A percentile compares a stretch with the other conserved stretches of the same genome.
phyloP scores from a whole-genome alignment of 164 flowering plant species.

The Piper longum region DNA sequence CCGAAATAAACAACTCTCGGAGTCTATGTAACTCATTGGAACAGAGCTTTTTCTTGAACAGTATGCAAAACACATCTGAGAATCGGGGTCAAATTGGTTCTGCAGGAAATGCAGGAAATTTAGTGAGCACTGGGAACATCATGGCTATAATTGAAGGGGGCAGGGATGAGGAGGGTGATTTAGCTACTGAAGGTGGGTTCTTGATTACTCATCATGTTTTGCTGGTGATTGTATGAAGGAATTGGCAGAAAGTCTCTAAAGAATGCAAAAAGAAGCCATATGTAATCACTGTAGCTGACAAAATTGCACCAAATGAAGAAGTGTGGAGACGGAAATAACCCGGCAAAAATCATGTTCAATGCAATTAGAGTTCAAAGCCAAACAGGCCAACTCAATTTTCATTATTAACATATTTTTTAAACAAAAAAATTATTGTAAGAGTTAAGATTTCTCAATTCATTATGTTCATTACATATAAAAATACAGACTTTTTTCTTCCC shows the following conservation, averaged over 20 bases:
- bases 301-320: slow-evolving; percentile 98
- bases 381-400: too few relatives aligned
- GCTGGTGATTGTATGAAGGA: slow-evolving; percentile 37
- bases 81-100: slow-evolving; percentile 76
- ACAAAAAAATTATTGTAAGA: too few relatives aligned
- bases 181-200: slow-evolving; percentile 30
- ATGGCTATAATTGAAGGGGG: slow-evolving; percentile 66
- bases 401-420: too few relatives aligned
- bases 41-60: slow-evolving; percentile 94
- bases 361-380: too few relatives aligned
- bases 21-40: slow-evolving; percentile 71
- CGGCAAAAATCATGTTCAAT: background rate
- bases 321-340: slow-evolving; percentile 80
- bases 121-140: slow-evolving; percentile 75
- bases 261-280: slow-evolving; percentile 66
- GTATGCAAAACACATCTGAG: slow-evolving; percentile 71
- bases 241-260: slow-evolving; percentile 84
- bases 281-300: slow-evolving; percentile 81
- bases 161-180: slow-evolving; percentile 84
- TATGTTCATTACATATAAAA: too few relatives aligned
- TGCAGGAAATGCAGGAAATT: slow-evolving; percentile 81
- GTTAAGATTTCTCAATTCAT: too few relatives aligned
- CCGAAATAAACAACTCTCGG: slow-evolving; percentile 55
- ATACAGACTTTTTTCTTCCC: too few relatives aligned
- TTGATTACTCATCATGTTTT: too few relatives aligned